phyloP scores from a whole-genome alignment of 1,284 basidiomycete genomes.

The Ceratobasidium sp. region DNA sequence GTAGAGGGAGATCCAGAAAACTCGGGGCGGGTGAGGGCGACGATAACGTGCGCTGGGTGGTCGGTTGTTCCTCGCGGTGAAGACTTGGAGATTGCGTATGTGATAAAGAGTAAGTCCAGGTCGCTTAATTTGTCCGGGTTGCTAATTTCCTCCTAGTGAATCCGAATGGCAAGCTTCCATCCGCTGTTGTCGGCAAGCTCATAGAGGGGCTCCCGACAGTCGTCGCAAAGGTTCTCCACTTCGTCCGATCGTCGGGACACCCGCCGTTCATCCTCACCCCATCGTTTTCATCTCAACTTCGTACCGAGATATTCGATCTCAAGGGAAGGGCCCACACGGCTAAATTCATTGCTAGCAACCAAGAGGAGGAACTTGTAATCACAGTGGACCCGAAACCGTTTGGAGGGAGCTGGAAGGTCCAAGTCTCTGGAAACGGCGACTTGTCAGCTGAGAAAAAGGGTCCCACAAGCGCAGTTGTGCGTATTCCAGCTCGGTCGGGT shows the following conservation, averaged over 20 bases:
- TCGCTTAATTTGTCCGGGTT: background rate
- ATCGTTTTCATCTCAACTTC: conserved; percentile 34
- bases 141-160: conserved; percentile 43
- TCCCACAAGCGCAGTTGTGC: background rate
- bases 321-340: conserved; percentile 24
- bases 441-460: conserved; percentile 19
- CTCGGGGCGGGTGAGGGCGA: conserved; percentile 48
- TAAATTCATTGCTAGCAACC: conserved; percentile 32
- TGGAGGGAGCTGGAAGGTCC: conserved; percentile 26
- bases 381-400: conserved; percentile 38
- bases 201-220: conserved; percentile 48
- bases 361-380: conserved; percentile 35
- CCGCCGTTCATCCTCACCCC: conserved; percentile 45
- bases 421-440: conserved; percentile 10
- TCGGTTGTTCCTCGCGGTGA: conserved; percentile 45
- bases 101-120: conserved; percentile 49
- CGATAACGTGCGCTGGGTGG: conserved; percentile 49
- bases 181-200: conserved; percentile 41
- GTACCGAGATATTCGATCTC: conserved; percentile 30
- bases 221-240: conserved; percentile 47
- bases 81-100: conserved; percentile 49
- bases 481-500: conserved; percentile 24
- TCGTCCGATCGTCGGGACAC: conserved; percentile 43
- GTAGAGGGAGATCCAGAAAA: conserved; percentile 48
- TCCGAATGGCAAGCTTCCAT: conserved; percentile 50